Evolutionary conservation across 345 rosid genomes (phyloP).

Genomic region (Eucalyptus guilfoylei): DNA sequence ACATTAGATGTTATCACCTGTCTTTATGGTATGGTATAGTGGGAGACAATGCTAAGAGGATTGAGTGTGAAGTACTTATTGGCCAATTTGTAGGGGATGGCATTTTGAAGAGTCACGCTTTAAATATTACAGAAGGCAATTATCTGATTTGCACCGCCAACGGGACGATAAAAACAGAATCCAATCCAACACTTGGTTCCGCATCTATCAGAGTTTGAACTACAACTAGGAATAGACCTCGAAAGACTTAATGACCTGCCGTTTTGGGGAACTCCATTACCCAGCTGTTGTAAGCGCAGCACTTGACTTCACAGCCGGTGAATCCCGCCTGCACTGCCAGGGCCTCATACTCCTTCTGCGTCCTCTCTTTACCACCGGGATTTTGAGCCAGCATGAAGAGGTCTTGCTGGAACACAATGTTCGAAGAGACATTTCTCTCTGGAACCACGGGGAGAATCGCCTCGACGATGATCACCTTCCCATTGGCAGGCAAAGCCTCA

Average conservation of each 20-base stretch:
- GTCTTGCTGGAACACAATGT: conserved; percentile 23
- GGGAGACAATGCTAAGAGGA: background rate
- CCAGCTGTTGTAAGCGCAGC: conserved; percentile 2
- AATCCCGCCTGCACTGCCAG: conserved; percentile 30
- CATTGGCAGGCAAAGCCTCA: conserved; percentile 19
- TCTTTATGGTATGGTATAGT: background rate
- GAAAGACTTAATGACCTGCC: background rate
- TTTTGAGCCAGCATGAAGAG: conserved; percentile 33
- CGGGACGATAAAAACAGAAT: background rate
- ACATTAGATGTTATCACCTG: background rate
- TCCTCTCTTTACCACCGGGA: conserved; percentile 36
- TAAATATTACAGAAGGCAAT: background rate
- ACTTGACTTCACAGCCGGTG: conserved; percentile 1
- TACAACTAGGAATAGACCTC: background rate
- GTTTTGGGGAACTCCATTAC: conserved; percentile 17
- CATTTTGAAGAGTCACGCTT: background rate
- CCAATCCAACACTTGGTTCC: background rate
- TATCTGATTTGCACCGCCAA: background rate
- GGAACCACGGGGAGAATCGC: conserved; percentile 18
- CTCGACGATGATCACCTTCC: conserved; percentile 33
- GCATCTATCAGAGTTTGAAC: background rate
- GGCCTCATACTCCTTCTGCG: conserved; percentile 21
- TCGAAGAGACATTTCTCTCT: conserved; percentile 5
- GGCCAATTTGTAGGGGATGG: background rate
- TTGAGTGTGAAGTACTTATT: background rate